phyloP scores from a whole-genome alignment of 1,139 yeast genomes.

The Zygosaccharomyces sapae region DNA sequence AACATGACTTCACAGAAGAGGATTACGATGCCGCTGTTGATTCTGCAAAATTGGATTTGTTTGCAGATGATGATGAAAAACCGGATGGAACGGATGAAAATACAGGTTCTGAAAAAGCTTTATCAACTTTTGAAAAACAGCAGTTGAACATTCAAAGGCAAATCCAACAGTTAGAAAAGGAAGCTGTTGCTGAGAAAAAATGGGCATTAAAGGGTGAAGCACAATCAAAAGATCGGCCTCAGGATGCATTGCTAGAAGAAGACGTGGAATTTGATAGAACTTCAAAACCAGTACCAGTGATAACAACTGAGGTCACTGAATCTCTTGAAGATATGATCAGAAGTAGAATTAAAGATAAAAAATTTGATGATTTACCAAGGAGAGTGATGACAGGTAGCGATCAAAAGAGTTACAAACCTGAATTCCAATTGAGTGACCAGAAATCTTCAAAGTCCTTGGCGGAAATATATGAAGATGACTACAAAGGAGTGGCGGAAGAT shows the following conservation, averaged over 20 bases:
- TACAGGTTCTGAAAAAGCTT: constrained; percentile 37
- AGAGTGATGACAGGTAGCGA: constrained; percentile 61
- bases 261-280: constrained; percentile 70
- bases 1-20: constrained; percentile 40
- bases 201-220: constrained; percentile 97
- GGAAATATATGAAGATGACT: constrained; percentile 86
- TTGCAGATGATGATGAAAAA: constrained; percentile 42
- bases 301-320: constrained; percentile 83
- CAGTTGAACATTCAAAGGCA: constrained; percentile 73
- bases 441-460: constrained; percentile 88
- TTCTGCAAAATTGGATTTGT: constrained; percentile 59
- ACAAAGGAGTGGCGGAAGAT: constrained; percentile 44
- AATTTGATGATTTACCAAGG: constrained; percentile 82
- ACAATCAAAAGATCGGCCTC: constrained; percentile 72
- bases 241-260: constrained; percentile 70
- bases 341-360: constrained; percentile 66
- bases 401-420: constrained; percentile 33
- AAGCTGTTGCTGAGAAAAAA: constrained; percentile 81
- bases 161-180: constrained; percentile 74
- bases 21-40: constrained; percentile 57
- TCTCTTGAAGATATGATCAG: constrained; percentile 82
- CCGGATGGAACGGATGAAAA: constrained; percentile 41
- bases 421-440: constrained; percentile 75
- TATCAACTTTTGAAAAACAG: constrained; percentile 81
- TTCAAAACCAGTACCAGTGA: constrained; percentile 84